phyloP scores from a whole-genome alignment of 2,329 filamentous ascomycete species.

The Colletotrichum tamarilloi region DNA sequence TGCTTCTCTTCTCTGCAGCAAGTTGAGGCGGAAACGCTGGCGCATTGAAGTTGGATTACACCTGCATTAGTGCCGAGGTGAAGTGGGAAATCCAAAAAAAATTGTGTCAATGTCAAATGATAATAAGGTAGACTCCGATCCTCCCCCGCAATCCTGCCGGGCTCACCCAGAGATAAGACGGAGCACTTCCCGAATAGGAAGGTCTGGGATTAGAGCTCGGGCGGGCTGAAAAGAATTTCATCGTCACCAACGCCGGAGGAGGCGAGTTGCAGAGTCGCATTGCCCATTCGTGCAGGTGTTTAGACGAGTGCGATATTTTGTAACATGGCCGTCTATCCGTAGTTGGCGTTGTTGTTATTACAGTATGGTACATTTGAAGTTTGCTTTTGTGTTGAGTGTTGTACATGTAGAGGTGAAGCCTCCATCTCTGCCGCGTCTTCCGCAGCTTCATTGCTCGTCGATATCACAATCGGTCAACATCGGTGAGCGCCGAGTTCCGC shows the following conservation, averaged over 20 bases:
- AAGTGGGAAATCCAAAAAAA: neutral
- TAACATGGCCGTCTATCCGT: neutral
- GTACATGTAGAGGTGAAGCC: neutral
- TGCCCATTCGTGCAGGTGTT: neutral
- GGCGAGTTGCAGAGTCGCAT: neutral
- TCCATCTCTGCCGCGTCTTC: neutral
- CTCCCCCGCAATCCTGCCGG: slow-evolving; percentile 21
- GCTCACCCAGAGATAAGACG: slow-evolving; percentile 24
- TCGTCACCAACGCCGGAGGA: neutral
- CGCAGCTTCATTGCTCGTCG: neutral
- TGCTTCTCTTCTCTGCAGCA: neutral
- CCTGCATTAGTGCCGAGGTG: slow-evolving; percentile 25
- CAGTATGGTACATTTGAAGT: neutral
- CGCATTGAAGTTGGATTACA: slow-evolving; percentile 20
- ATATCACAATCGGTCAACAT: neutral
- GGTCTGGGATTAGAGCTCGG: neutral
- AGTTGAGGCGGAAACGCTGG: slow-evolving; percentile 8
- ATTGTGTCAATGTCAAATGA: neutral
- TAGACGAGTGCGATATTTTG: neutral
- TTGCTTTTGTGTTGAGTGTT: neutral
- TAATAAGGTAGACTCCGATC: neutral
- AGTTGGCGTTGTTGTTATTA: neutral
- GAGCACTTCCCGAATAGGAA: slow-evolving; percentile 25
- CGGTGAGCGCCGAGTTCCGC: slow-evolving; percentile 27
- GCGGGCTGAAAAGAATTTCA: neutral